These are phyloP conservation scores for Irpex sp. DNA, from an alignment of 1,284 basidiomycete species.

Conservation along the genomic window DNA sequence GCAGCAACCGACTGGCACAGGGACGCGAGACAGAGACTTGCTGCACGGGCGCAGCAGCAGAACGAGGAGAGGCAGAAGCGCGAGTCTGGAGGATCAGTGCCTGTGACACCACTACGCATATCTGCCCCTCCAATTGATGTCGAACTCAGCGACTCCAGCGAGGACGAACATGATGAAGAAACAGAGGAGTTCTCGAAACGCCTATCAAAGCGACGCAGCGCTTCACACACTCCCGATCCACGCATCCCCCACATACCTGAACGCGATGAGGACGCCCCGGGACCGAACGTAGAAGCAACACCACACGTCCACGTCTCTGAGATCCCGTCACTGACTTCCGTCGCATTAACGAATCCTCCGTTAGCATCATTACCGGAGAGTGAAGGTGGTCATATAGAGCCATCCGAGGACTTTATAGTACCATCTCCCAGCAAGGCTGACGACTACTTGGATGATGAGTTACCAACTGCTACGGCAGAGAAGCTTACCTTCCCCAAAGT, in stretches of 20 bases:
- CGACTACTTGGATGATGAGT: conserved; percentile 24
- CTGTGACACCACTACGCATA: conserved; percentile 31
- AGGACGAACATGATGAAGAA: conserved; percentile 50
- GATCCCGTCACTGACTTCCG: conserved; percentile 7
- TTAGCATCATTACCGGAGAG: conserved; percentile 18
- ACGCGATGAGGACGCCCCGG: conserved; percentile 51
- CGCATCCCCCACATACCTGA: conserved; percentile 55
- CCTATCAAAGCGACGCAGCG: conserved; percentile 15
- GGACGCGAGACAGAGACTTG: conserved; percentile 63
- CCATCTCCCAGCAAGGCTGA: conserved; percentile 23
- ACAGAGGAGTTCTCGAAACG: conserved; percentile 27
- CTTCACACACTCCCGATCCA: conserved; percentile 23
- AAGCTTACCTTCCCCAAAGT: conserved; percentile 35
- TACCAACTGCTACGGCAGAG: conserved; percentile 42
- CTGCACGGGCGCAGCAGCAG: conserved; percentile 66
- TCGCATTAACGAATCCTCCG: conserved; percentile 5
- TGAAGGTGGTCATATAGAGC: conserved; percentile 22
- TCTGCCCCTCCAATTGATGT: conserved; percentile 65
- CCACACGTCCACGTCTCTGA: background rate
- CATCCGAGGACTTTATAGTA: conserved; percentile 30
- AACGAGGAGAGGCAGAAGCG: conserved; percentile 46
- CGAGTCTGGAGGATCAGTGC: conserved; percentile 40
- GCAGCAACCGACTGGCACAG: conserved; percentile 62
- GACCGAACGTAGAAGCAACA: background rate
- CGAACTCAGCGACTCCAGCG: conserved; percentile 81